Evolutionary conservation across 2,329 filamentous ascomycete genomes (phyloP).

Genomic region (Aureobasidium subglaciale): DNA sequence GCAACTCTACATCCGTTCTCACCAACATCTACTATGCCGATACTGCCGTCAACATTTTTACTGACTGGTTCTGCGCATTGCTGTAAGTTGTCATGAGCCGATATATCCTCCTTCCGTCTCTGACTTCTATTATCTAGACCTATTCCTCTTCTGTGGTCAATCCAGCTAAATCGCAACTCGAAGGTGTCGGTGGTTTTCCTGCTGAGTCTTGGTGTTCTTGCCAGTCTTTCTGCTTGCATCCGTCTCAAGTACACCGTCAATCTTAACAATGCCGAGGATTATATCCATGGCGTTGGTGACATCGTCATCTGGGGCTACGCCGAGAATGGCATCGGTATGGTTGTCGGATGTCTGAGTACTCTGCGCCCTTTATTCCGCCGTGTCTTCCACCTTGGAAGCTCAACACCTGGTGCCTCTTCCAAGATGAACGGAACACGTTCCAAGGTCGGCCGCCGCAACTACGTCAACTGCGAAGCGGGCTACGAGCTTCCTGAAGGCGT

Average conservation of each 20-base stretch:
- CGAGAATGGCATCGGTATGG: constrained; percentile 31
- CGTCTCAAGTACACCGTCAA: constrained; percentile 31
- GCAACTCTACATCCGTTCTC: constrained; percentile 23
- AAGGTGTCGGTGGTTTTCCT: constrained; percentile 34
- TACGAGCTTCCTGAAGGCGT: constrained; percentile 7
- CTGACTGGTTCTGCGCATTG: constrained; percentile 32
- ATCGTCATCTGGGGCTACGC: constrained; percentile 33
- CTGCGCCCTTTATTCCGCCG: constrained; percentile 29
- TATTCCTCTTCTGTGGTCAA: constrained; percentile 36
- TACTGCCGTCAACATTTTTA: constrained; percentile 31
- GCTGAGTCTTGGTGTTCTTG: constrained; percentile 31
- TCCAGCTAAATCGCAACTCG: constrained; percentile 35
- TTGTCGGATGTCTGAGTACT: constrained; percentile 30
- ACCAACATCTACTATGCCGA: constrained; percentile 31
- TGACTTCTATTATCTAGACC: constrained; percentile 23
- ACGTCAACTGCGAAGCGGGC: constrained; percentile 1
- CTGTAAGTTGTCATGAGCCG: constrained; percentile 19
- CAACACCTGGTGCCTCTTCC: not conserved
- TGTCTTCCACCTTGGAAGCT: constrained; percentile 16
- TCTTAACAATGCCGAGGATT: constrained; percentile 28
- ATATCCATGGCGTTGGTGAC: constrained; percentile 26
- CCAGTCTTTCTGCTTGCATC: constrained; percentile 28
- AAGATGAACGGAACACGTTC: not conserved
- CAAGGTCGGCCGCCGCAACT: constrained; percentile 3
- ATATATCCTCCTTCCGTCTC: not conserved